phyloP scores from a whole-genome alignment of 108 stramenopile genomes.

The Skeletonema menzelii region DNA sequence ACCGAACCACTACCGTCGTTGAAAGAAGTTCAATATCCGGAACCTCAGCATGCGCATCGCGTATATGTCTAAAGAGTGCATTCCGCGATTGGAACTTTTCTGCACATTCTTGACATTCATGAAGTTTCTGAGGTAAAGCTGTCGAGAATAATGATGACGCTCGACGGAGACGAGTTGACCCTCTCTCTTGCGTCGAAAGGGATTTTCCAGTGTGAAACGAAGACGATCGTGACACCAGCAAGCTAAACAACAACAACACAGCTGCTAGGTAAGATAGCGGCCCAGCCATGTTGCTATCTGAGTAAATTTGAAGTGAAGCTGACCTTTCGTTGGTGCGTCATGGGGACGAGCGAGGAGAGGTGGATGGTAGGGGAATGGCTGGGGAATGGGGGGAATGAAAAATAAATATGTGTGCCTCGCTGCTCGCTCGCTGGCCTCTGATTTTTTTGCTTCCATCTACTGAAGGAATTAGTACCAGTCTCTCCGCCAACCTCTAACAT shows the following conservation, averaged over 20 bases:
- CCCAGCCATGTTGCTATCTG: neutral
- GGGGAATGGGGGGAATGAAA: no score
- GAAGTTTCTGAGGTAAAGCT: neutral
- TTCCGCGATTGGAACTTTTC: slow-evolving; percentile 59
- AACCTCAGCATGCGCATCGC: slow-evolving; percentile 29
- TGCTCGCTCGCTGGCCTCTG: no score
- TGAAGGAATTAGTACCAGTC: neutral
- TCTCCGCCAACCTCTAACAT: no score
- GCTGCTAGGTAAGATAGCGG: neutral
- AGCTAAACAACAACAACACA: neutral
- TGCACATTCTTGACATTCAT: slow-evolving; percentile 49
- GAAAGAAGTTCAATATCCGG: slow-evolving; percentile 16
- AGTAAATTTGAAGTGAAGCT: no score
- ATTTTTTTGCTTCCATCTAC: no score
- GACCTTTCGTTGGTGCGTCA: neutral
- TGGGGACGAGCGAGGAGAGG: no score
- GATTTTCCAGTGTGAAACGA: neutral
- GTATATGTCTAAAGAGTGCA: slow-evolving; percentile 76
- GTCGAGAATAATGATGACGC: neutral
- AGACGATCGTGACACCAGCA: neutral
- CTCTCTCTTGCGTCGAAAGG: neutral
- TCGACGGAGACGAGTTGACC: neutral
- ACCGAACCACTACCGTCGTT: slow-evolving; percentile 28
- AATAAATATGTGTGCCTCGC: no score
- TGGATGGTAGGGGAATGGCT: no score